A percentile compares a stretch with the other conserved stretches of the same genome.
phyloP scores from a whole-genome alignment of 2,329 filamentous ascomycete species.

The Aureobasidium sp. region DNA sequence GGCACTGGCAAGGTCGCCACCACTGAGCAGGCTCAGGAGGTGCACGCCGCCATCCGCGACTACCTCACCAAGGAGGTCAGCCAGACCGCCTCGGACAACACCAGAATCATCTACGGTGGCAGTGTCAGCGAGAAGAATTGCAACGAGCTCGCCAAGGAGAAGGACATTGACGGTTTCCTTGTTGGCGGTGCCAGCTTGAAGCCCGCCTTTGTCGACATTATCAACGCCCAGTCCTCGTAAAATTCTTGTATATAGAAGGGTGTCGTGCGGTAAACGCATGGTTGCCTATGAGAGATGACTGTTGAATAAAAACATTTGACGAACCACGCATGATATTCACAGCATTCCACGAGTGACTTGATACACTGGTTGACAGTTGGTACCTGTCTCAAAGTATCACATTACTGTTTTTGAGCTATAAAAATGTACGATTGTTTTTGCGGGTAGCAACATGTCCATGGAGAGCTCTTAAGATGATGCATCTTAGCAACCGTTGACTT shows the following conservation, averaged over 20 bases:
- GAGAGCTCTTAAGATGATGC: not conserved
- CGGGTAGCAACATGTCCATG: not conserved
- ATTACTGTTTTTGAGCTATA: no score
- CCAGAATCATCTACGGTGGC: conserved; percentile 91
- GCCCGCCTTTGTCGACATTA: conserved; percentile 74
- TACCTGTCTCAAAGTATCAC: not conserved
- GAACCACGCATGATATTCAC: not conserved
- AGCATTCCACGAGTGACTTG: not conserved
- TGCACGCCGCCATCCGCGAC: conserved; percentile 81
- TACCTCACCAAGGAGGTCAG: conserved; percentile 75
- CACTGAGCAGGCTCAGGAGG: conserved; percentile 85
- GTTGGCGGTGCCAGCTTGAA: conserved; percentile 95
- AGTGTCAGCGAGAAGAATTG: conserved; percentile 98
- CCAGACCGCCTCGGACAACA: conserved; percentile 70
- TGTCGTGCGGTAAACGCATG: not conserved
- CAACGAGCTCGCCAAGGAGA: conserved; percentile 80
- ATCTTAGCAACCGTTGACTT: not conserved
- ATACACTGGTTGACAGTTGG: not conserved
- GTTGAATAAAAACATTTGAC: conserved; percentile 1
- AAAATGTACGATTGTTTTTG: no score
- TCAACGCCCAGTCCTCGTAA: conserved; percentile 47
- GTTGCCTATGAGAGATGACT: conserved; percentile 2
- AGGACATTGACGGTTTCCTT: conserved; percentile 95
- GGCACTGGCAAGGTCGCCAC: conserved; percentile 91
- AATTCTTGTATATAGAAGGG: not conserved